Conservation (phyloP, 2,329 filamentous ascomycete species). For the Hymenoscyphus occultus region DNA sequence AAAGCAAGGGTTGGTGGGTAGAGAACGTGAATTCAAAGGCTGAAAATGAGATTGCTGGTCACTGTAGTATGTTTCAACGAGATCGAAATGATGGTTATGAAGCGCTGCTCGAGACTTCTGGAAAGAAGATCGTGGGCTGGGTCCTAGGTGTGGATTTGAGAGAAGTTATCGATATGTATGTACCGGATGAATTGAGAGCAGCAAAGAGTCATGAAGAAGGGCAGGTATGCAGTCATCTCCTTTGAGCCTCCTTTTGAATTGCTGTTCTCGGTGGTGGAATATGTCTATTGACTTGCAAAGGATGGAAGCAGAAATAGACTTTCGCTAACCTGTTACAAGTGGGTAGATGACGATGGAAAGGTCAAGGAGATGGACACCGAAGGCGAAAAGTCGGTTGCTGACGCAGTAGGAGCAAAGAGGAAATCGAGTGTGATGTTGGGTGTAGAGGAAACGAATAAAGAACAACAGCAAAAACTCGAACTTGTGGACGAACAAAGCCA, state of each 20-base stretch:
- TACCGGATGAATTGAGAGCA: constrained; percentile 18
- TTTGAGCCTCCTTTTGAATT: no score
- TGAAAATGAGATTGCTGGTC: constrained; percentile 29
- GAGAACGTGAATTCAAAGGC: constrained; percentile 27
- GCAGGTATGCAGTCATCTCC: neutral
- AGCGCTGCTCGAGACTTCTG: constrained; percentile 21
- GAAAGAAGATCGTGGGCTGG: constrained; percentile 23
- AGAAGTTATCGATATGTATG: constrained; percentile 26
- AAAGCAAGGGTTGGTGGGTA: constrained; percentile 18
- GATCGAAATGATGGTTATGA: constrained; percentile 29
- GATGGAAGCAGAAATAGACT: no score
- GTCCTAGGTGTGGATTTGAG: constrained; percentile 19
- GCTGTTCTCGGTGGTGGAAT: no score
- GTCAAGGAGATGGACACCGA: constrained; percentile 12
- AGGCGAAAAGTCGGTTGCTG: neutral
- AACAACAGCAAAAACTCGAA: constrained; percentile 1
- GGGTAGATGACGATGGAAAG: constrained; percentile 30
- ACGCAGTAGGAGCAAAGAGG: constrained; percentile 24
- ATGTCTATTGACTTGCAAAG: no score
- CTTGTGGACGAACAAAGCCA: neutral
- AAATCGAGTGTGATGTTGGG: constrained; percentile 21
- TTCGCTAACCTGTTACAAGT: neutral
- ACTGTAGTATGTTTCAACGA: constrained; percentile 32
- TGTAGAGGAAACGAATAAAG: constrained; percentile 1
- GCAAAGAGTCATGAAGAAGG: constrained; percentile 20